phyloP scores from a whole-genome alignment of 176 grass and related monocot species.

The Carex cristatella region DNA sequence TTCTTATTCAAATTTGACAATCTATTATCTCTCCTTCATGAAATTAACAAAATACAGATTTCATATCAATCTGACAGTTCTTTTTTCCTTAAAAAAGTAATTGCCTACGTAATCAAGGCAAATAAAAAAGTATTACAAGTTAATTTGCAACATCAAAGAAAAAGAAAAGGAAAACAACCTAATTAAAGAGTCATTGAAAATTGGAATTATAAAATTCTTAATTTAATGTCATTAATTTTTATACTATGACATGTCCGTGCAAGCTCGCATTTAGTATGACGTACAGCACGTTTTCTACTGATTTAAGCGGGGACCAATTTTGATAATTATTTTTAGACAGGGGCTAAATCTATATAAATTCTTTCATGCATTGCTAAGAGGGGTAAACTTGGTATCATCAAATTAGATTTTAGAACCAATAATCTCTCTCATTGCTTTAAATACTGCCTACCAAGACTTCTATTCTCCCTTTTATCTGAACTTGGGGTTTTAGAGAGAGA shows the following conservation, averaged over 20 bases:
- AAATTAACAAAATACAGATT: neutral
- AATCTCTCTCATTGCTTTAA: constrained; percentile 31
- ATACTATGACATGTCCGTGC: neutral
- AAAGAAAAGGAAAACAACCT: neutral
- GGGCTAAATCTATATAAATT: neutral
- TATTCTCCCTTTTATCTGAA: constrained; percentile 33
- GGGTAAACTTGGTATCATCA: neutral
- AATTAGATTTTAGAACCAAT: neutral
- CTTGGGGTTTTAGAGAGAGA: constrained; percentile 67
- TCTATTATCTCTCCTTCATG: neutral
- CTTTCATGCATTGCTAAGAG: neutral
- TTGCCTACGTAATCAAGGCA: neutral
- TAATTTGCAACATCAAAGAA: neutral
- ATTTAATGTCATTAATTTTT: neutral
- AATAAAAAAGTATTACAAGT: neutral
- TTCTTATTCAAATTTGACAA: neutral
- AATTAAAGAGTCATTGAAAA: neutral
- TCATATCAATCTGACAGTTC: neutral
- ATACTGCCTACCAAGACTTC: constrained; percentile 26
- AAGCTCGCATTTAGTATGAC: constrained; percentile 8
- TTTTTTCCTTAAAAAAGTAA: neutral
- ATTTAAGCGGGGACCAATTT: neutral
- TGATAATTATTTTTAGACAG: neutral
- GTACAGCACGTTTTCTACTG: constrained; percentile 20
- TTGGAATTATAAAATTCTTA: neutral